phyloP scores from a whole-genome alignment of 2,329 filamentous ascomycete species.

The Aspergillus vadensis region DNA sequence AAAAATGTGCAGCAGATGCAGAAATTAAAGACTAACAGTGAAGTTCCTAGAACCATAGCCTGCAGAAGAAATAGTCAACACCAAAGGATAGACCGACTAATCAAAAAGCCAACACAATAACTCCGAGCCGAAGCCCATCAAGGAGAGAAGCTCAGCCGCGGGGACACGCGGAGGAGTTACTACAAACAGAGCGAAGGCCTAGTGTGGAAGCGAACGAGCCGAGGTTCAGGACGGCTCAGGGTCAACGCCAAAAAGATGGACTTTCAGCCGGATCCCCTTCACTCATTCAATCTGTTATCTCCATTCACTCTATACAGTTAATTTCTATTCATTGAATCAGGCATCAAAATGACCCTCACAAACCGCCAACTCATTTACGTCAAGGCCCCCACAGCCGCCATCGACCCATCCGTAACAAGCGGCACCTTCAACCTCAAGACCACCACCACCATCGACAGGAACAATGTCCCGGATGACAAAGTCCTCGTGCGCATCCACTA shows the following conservation, averaged over 20 bases:
- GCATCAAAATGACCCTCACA: slow-evolving; percentile 25
- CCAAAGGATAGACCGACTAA: neutral
- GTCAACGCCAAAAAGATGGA: neutral
- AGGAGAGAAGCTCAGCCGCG: no score
- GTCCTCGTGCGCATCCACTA: slow-evolving; percentile 64
- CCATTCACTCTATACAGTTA: neutral
- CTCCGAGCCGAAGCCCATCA: no score
- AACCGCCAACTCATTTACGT: slow-evolving; percentile 43
- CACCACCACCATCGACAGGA: slow-evolving; percentile 21
- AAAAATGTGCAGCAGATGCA: no score
- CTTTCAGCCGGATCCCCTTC: neutral
- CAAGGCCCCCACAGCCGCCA: slow-evolving; percentile 36
- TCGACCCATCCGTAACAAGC: slow-evolving; percentile 36
- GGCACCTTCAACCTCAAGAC: slow-evolving; percentile 41
- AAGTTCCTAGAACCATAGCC: no score
- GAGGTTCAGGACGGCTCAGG: neutral
- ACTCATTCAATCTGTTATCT: neutral
- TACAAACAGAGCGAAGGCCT: slow-evolving; percentile 6
- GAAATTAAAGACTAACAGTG: neutral
- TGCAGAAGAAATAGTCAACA: no score
- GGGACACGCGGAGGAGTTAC: neutral
- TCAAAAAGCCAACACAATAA: neutral
- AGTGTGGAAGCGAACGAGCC: slow-evolving; percentile 2
- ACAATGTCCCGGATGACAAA: slow-evolving; percentile 53
- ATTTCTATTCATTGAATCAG: no score